phyloP scores from a whole-genome alignment of 1,284 basidiomycete species.

The Limonomyces culmigenus region DNA sequence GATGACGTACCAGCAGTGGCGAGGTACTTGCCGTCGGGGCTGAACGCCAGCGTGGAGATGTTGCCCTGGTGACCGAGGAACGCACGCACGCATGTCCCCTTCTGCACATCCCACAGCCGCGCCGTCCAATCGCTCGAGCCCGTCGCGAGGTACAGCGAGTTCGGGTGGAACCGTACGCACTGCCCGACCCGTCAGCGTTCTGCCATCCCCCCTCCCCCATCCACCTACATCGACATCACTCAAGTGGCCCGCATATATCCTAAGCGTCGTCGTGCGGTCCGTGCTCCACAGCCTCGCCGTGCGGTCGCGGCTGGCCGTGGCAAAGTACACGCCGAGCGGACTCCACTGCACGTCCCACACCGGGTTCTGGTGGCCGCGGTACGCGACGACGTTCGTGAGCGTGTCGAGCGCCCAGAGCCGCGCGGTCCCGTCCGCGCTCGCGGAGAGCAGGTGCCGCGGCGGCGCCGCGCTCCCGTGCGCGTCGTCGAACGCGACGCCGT shows the following conservation, averaged over 20 bases:
- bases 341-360: constrained; percentile 99
- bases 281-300: constrained; percentile 96
- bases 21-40: constrained; percentile 86
- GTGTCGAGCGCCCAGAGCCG: constrained; percentile 96
- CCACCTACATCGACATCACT: constrained; percentile 89
- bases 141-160: constrained; percentile 93
- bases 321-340: constrained; percentile 96
- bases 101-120: constrained; percentile 96
- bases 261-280: constrained; percentile 73
- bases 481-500: constrained; percentile 89
- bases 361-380: constrained; percentile 92
- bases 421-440: constrained; percentile 85
- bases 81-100: constrained; percentile 83
- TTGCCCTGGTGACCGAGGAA: constrained; percentile 92
- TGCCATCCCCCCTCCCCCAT: background rate
- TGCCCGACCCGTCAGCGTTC: constrained; percentile 16
- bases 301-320: constrained; percentile 84
- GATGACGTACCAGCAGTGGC: constrained; percentile 65
- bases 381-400: constrained; percentile 84
- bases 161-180: constrained; percentile 95
- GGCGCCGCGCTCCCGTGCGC: constrained; percentile 72
- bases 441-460: constrained; percentile 79
- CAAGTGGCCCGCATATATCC: constrained; percentile 92
- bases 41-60: constrained; percentile 79
- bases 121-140: constrained; percentile 94